Conservation (phyloP, 148 eudicot species). For the Chenopodium formosanum region DNA sequence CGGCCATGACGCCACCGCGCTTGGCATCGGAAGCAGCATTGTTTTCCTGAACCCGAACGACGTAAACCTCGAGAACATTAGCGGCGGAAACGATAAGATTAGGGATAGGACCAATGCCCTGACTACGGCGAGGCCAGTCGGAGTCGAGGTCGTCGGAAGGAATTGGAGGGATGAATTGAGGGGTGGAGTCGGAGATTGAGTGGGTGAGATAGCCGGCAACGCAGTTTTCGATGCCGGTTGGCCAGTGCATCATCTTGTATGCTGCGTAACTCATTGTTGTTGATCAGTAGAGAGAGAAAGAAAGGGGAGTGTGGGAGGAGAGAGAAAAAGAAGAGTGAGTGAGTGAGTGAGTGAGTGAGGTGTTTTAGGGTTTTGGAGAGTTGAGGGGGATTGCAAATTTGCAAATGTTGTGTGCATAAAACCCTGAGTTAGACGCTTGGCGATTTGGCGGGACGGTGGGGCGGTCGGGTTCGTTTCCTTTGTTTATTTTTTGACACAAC, state of each 20-base stretch:
- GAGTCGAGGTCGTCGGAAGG: constrained; percentile 61
- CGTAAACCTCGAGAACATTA: constrained; percentile 71
- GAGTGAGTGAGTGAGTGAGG: neutral
- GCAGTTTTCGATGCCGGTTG: constrained; percentile 88
- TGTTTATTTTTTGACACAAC: no score
- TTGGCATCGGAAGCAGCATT: constrained; percentile 31
- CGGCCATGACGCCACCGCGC: constrained; percentile 74
- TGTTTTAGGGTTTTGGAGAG: constrained; percentile 13
- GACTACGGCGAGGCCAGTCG: constrained; percentile 37
- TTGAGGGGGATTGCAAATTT: no score
- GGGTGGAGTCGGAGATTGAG: constrained; percentile 54
- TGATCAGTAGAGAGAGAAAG: neutral
- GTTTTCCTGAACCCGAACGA: constrained; percentile 53
- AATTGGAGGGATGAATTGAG: constrained; percentile 37
- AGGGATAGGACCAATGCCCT: constrained; percentile 61
- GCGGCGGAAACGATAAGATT: constrained; percentile 74
- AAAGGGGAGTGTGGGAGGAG: neutral
- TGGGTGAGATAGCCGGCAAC: constrained; percentile 86
- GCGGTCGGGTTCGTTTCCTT: no score
- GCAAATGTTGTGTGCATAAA: neutral
- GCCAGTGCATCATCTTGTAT: constrained; percentile 83
- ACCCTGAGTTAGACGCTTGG: neutral
- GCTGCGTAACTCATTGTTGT: constrained; percentile 83
- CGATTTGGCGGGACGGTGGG: neutral
- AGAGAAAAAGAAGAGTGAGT: neutral